These are phyloP conservation scores for Metschnikowia santaceciliae DNA, from an alignment of 805 yeast species.

Conservation along the genomic window DNA sequence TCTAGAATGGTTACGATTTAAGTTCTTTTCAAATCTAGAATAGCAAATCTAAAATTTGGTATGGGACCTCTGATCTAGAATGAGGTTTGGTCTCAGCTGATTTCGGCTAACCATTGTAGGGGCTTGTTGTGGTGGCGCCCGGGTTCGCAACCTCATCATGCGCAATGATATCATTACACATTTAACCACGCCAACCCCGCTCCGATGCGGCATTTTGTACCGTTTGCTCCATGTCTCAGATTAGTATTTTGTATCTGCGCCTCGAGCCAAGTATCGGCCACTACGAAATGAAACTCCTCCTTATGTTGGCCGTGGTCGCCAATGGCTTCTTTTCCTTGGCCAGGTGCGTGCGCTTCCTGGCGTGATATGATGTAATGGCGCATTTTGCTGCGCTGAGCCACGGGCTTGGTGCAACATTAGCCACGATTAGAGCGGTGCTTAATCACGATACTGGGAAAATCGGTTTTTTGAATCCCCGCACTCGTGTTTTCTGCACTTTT, in stretches of 20 bases:
- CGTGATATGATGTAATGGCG: not conserved
- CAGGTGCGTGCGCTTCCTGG: not conserved
- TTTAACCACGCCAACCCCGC: not conserved
- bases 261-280: not conserved
- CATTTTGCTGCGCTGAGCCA: not conserved
- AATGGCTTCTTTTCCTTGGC: not conserved
- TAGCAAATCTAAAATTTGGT: too few relatives aligned
- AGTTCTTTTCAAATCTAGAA: too few relatives aligned
- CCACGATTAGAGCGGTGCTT: not conserved
- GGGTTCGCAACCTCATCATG: not conserved
- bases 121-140: not conserved
- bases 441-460: not conserved
- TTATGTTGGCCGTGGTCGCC: too few relatives aligned
- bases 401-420: not conserved
- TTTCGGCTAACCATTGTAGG: not conserved
- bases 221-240: not conserved
- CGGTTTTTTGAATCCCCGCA: too few relatives aligned
- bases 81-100: too few relatives aligned
- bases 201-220: not conserved
- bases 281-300: not conserved
- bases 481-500: too few relatives aligned
- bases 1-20: too few relatives aligned
- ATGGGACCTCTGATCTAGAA: too few relatives aligned
- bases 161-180: slow-evolving; percentile 1
- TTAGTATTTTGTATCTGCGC: not conserved